Evolutionary conservation across 2,329 filamentous ascomycete species (phyloP).

Genomic region (Phyllosticta citrichinensis): DNA sequence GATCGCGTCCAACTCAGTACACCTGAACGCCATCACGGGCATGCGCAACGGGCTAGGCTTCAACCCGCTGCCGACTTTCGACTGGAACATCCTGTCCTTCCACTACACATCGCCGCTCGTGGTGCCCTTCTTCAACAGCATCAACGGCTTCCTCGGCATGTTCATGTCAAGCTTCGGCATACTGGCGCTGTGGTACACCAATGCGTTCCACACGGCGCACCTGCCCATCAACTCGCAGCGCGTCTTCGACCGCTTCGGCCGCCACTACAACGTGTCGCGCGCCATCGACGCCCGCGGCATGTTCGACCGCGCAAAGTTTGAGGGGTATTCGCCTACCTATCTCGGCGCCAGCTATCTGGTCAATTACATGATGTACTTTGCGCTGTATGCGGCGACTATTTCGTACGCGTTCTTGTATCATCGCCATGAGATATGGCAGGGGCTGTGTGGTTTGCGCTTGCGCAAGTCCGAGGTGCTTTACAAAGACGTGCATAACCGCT

Average conservation of each 20-base stretch:
- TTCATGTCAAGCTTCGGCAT: conserved; percentile 21
- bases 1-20: conserved; percentile 54
- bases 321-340: conserved; percentile 27
- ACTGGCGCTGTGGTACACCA: conserved; percentile 23
- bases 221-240: conserved; percentile 25
- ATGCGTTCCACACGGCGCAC: conserved; percentile 23
- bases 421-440: conserved; percentile 17
- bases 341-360: conserved; percentile 27
- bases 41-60: conserved; percentile 57
- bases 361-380: conserved; percentile 28
- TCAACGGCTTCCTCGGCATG: conserved; percentile 22
- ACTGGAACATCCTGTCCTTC: conserved; percentile 48
- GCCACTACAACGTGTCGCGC: conserved; percentile 23
- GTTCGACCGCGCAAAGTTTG: conserved; percentile 25
- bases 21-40: conserved; percentile 66
- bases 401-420: conserved; percentile 28
- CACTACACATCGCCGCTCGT: conserved; percentile 24
- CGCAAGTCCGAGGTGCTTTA: conserved; percentile 1
- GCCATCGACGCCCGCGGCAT: conserved; percentile 17
- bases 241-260: conserved; percentile 26
- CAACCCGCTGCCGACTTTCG: conserved; percentile 58
- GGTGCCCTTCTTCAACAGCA: conserved; percentile 20
- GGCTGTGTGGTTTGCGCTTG: not conserved
- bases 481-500: conserved; percentile 24
- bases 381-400: conserved; percentile 26